Percentiles rank a stretch among this genome's conserved stretches.
These are phyloP conservation scores for Pyrenochaeta sp. DNA, from an alignment of 2,329 filamentous ascomycete genomes.

Conservation along the genomic window DNA sequence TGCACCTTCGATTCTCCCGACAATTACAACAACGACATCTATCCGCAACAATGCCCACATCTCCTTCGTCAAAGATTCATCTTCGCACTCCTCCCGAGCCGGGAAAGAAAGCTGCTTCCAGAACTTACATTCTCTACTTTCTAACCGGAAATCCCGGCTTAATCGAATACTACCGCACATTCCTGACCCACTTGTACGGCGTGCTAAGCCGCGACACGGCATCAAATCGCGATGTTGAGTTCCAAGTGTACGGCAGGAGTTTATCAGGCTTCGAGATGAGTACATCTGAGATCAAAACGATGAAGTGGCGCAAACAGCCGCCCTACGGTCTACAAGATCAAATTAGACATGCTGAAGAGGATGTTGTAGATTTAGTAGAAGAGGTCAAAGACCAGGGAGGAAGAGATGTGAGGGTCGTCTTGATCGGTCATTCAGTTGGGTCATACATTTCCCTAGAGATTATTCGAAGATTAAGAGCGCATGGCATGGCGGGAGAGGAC, in stretches of 20 bases:
- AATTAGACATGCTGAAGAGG: constrained; percentile 57
- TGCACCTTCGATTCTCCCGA: constrained; percentile 3
- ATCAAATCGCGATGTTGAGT: constrained; percentile 24
- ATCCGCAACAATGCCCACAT: constrained; percentile 15
- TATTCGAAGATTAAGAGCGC: constrained; percentile 43
- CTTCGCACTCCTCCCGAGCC: constrained; percentile 31
- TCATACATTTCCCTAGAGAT: constrained; percentile 57
- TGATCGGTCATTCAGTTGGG: constrained; percentile 59
- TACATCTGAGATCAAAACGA: constrained; percentile 25
- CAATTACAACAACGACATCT: background rate
- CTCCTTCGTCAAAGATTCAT: constrained; percentile 34
- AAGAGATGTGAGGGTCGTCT: constrained; percentile 42
- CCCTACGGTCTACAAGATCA: constrained; percentile 59
- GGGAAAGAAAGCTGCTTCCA: constrained; percentile 26
- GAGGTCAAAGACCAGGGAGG: constrained; percentile 26
- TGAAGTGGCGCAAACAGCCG: constrained; percentile 31
- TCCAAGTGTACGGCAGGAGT: constrained; percentile 52
- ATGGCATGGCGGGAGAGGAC: constrained; percentile 27
- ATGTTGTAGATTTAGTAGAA: constrained; percentile 52
- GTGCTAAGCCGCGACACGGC: constrained; percentile 57
- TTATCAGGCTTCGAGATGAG: constrained; percentile 55
- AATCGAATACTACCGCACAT: constrained; percentile 75
- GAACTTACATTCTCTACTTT: constrained; percentile 69
- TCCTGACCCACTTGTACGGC: constrained; percentile 66
- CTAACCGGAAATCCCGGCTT: constrained; percentile 81